A percentile compares a stretch with the other conserved stretches of the same genome.
These are phyloP conservation scores for Agastache rugosa DNA, from an alignment of 257 asterid species.

Conservation along the genomic window DNA sequence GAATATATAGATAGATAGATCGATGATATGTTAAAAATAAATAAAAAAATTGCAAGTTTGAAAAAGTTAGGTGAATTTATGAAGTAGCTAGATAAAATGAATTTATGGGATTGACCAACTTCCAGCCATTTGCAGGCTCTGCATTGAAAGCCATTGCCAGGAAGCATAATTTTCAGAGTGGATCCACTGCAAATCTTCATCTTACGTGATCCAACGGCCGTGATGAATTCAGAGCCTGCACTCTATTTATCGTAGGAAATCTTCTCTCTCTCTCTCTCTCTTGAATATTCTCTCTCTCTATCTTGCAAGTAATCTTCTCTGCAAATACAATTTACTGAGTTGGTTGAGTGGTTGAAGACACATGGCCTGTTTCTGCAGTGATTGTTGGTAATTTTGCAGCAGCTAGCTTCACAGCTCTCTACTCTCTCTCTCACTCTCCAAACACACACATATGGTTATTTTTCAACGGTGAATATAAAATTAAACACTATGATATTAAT, in stretches of 20 bases:
- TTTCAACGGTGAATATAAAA: no score
- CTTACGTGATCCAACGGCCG: neutral
- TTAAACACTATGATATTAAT: no score
- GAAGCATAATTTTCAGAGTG: slow-evolving; percentile 19
- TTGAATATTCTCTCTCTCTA: neutral
- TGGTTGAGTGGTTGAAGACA: slow-evolving; percentile 32
- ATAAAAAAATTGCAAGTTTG: no score
- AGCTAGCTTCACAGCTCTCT: neutral
- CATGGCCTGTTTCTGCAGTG: slow-evolving; percentile 13
- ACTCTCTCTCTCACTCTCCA: neutral
- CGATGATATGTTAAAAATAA: no score
- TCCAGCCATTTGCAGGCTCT: slow-evolving; percentile 31
- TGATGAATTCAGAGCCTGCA: neutral
- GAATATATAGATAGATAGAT: no score
- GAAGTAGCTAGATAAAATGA: neutral
- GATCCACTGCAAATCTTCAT: no score
- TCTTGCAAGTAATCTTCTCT: slow-evolving; percentile 3
- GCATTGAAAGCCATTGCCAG: slow-evolving; percentile 31
- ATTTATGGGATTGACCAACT: slow-evolving; percentile 35
- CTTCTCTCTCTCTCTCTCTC: neutral
- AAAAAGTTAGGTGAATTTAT: neutral
- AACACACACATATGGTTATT: no score
- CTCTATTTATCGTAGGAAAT: neutral
- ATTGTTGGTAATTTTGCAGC: slow-evolving; percentile 18
- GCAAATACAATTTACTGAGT: slow-evolving; percentile 32